Conservation (phyloP, 306 rosid species). For the Oxytropis ochrocephala region DNA sequence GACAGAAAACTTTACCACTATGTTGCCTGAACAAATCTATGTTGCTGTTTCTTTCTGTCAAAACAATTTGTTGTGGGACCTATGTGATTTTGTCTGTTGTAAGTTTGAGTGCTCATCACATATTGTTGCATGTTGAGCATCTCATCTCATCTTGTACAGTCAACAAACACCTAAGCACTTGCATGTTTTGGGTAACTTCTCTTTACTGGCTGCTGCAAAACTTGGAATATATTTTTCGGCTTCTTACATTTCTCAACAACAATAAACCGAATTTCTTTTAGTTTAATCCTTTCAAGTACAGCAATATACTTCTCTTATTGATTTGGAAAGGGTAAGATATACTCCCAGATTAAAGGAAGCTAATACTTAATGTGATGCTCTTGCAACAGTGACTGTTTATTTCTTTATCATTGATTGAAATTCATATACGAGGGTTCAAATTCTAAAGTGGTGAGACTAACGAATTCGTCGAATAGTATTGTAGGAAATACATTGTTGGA, state of each 20-base stretch:
- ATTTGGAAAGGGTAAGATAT: background rate
- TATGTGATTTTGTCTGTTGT: conserved; percentile 29
- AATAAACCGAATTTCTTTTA: background rate
- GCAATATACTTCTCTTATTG: background rate
- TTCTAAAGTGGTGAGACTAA: no score
- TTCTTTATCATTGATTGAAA: no score
- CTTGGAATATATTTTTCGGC: background rate
- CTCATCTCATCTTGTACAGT: background rate
- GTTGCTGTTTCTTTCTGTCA: conserved; percentile 2
- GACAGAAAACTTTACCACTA: conserved; percentile 47
- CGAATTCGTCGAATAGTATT: no score
- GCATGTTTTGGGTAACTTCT: conserved; percentile 2
- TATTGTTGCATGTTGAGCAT: conserved; percentile 16
- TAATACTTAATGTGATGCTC: background rate
- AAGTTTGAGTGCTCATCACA: conserved; percentile 20
- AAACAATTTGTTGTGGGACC: conserved; percentile 14
- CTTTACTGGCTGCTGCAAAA: background rate
- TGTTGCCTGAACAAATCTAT: conserved; percentile 43
- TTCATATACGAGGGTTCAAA: no score
- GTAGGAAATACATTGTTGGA: no score
- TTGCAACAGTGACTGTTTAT: no score
- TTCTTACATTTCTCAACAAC: background rate
- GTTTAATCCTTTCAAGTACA: background rate
- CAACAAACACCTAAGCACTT: background rate
- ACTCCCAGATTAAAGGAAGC: no score